Base-by-base conservation (phyloP, 202 grass and related monocot genomes). In the Dendrocalamus latiflorus region DNA sequence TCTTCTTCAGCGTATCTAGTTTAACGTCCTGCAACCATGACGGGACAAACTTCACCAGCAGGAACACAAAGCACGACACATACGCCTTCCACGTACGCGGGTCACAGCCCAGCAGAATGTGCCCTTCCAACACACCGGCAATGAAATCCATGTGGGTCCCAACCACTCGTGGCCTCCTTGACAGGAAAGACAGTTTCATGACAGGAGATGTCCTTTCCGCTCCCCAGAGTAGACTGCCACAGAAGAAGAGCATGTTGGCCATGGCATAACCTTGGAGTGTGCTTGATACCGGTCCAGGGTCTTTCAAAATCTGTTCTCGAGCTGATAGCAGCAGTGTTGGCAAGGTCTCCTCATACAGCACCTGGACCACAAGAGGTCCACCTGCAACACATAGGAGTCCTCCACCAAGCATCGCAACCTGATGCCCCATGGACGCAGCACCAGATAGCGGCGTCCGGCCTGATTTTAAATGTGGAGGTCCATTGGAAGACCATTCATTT, bases 81-180 rank as follows among this genome's bases (percentile, higher is more conserved):
- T 96, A 94, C 9, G 96, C 89, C 56, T 96, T 93, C 96, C 93
- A 96, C 25, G 89, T 96, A 47, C 91, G 87, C 4, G 87, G 91
- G 68, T 96, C 78, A 21, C 96, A 99, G n/a, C 93, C 93, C 21
- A 99, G 83, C 17, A 94, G 77, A 63, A 99, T 90, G 77, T 92
- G 83, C 17, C 93, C 96, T n/a, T 92, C 93, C 85, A 96, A 72
- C 34, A 91, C 93, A 21, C 80, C 90, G 8, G 85, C 93, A 20
- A 99, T 90, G 74, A 99, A 99, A 64, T 95, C 96, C 96, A 99
- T 99, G 81, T 99, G 93, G 58, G 68, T 89, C 56, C 87, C 84
- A n/a, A 92, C 90, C 78, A 99, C 89, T 39, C 93, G 83, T 3
- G 85, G 83, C 56, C 96, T 90, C 75, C 91, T 95, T 68, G 79